phyloP scores from a whole-genome alignment of 352 stramenopile genomes.

The Aphanomyces euteiches region DNA sequence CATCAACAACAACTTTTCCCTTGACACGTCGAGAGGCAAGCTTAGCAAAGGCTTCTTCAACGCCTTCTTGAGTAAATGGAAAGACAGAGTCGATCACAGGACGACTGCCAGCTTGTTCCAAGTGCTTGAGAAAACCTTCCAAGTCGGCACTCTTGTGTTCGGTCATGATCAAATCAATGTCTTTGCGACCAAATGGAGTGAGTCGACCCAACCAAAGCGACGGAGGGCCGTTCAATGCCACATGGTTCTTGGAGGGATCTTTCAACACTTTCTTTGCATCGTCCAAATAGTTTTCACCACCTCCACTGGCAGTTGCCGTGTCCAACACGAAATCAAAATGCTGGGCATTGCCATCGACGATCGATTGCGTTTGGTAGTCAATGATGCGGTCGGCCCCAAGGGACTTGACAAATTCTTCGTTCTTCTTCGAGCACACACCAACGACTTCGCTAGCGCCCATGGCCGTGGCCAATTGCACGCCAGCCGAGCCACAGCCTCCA shows the following conservation, averaged over 20 bases:
- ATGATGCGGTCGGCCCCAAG: conserved; percentile 37
- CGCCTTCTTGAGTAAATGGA: conserved; percentile 11
- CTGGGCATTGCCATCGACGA: not conserved
- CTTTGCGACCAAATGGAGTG: not conserved
- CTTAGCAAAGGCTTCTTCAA: conserved; percentile 24
- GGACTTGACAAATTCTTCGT: conserved; percentile 42
- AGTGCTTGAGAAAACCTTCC: not conserved
- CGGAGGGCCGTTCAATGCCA: conserved; percentile 14
- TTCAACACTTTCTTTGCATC: conserved; percentile 1
- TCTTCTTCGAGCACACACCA: conserved; percentile 47
- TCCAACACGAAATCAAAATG: conserved; percentile 29
- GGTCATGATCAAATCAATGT: not conserved
- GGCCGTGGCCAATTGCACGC: conserved; percentile 39
- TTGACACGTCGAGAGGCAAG: conserved; percentile 16
- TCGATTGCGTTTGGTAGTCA: conserved; percentile 38
- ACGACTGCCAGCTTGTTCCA: not conserved
- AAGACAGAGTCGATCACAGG: conserved; percentile 19
- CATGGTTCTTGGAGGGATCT: conserved; percentile 13
- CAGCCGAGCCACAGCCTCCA: conserved; percentile 45
- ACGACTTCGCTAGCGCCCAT: conserved; percentile 38
- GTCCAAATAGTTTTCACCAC: conserved; percentile 11
- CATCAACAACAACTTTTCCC: conserved; percentile 21
- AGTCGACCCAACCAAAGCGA: conserved; percentile 12
- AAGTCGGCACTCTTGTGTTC: conserved; percentile 14
- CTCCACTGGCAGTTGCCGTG: conserved; percentile 7